A percentile compares a stretch with the other conserved stretches of the same genome.
Conservation (phyloP, 2,329 filamentous ascomycete genomes). For the Hymenoscyphus albidus region DNA sequence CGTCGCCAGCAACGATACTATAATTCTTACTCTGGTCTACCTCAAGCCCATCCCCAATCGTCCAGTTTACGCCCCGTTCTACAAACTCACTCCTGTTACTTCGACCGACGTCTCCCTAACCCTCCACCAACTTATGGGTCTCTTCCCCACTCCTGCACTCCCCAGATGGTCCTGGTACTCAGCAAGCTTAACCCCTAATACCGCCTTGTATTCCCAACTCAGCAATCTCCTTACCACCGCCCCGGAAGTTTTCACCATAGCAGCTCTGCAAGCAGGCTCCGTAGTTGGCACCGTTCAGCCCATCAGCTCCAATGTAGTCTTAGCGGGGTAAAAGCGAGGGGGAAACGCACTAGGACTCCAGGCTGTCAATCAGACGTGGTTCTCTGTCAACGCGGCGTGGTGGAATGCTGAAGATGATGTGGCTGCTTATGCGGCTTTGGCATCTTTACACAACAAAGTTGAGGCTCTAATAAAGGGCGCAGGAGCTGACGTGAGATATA, state of each 20-base stretch:
- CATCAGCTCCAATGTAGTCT: not conserved
- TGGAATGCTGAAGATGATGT: not conserved
- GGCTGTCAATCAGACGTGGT: slow-evolving; percentile 9
- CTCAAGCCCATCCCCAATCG: not conserved
- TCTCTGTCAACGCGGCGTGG: slow-evolving; percentile 1
- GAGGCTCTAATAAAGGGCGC: not conserved
- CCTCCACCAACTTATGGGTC: not conserved
- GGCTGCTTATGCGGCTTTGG: not conserved
- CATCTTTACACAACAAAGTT: not conserved
- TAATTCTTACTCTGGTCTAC: not conserved
- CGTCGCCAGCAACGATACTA: not conserved
- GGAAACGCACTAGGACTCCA: slow-evolving; percentile 2
- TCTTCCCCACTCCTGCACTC: not conserved
- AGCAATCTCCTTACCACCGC: not conserved
- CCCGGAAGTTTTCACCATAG: not conserved
- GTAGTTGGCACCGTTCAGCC: not conserved
- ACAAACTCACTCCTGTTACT: not conserved
- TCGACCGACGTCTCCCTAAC: not conserved
- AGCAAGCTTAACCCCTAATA: not conserved
- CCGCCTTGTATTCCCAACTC: not conserved
- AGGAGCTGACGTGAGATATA: not conserved
- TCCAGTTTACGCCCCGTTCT: not conserved
- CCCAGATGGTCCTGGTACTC: not conserved
- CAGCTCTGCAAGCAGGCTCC: not conserved
- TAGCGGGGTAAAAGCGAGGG: not conserved